Evolutionary conservation across 1,284 basidiomycete genomes (phyloP).

Genomic region (Cryptococcus hybrid): DNA sequence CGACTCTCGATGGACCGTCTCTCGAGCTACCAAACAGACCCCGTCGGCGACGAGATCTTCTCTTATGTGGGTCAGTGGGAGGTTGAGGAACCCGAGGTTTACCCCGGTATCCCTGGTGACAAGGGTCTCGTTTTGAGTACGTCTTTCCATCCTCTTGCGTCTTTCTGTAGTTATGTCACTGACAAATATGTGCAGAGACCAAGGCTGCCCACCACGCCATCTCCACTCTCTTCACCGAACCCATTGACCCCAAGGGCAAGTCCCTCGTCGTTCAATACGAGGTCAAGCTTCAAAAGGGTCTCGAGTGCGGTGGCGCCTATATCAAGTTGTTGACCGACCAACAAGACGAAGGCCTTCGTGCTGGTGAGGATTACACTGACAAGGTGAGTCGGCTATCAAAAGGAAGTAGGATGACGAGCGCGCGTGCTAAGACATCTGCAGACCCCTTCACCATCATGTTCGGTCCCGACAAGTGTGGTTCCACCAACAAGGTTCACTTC

Average conservation of each 20-base stretch:
- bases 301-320: slow-evolving; percentile 99
- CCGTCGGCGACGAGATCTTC: slow-evolving; percentile 88
- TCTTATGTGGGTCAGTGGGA: slow-evolving; percentile 97
- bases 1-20: slow-evolving; percentile 87
- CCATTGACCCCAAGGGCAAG: slow-evolving; percentile 77
- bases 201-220: slow-evolving; percentile 75
- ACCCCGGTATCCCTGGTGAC: slow-evolving; percentile 69
- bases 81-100: slow-evolving; percentile 83
- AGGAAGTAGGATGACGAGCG: too few species aligned
- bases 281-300: slow-evolving; percentile 97
- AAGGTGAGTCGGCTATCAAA: slow-evolving; percentile 50
- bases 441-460: slow-evolving; percentile 98
- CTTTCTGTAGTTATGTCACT: neutral
- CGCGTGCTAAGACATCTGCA: slow-evolving; percentile 3
- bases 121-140: slow-evolving; percentile 79
- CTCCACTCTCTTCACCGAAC: slow-evolving; percentile 78
- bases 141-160: slow-evolving; percentile 11
- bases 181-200: slow-evolving; percentile 36
- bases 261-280: slow-evolving; percentile 98
- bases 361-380: slow-evolving; percentile 91
- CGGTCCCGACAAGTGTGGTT: slow-evolving; percentile 63
- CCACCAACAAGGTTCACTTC: slow-evolving; percentile 73
- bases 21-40: slow-evolving; percentile 96
- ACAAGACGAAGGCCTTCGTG: slow-evolving; percentile 73
- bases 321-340: slow-evolving; percentile 78